Base-by-base conservation (phyloP, 139 green algal species). In the Microglena sp. region DNA sequence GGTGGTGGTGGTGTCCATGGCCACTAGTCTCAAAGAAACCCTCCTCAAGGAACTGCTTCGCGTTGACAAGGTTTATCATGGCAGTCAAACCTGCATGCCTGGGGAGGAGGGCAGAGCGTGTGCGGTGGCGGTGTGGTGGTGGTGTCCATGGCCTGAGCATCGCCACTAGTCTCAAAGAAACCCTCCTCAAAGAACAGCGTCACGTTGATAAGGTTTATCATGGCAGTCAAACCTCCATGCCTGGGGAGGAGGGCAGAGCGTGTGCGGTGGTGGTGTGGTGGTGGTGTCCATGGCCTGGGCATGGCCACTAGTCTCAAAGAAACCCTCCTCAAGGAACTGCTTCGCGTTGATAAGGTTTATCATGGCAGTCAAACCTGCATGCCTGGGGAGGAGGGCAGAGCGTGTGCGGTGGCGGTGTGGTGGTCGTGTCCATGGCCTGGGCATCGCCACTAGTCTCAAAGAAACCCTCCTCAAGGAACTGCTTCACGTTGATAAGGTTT, bases 51-150 rank as follows among this genome's bases (percentile, higher is more conserved):
- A 85, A 77, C 62, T 63, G 21, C 45, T 30, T 28, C 1, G 78
- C 78, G 46, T 85, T 85, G 66, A 60, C 78, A 66, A 85, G 78
- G 62, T 79, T 85, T 54, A 85, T 62, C 58, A 82, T 70, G 11
- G 78, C 71, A 4, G 72, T 79, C 36, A 82, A 36, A 68, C 73
- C 73, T 79, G 64, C n/a, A n/a, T n/a, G n/a, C n/a, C n/a, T n/a
- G n/a, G n/a, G n/a, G n/a, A n/a, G n/a, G n/a, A n/a, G n/a, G n/a
- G n/a, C n/a, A n/a, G n/a, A n/a, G n/a, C n/a, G n/a, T n/a, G n/a
- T n/a, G n/a, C n/a, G n/a, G n/a, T n/a, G n/a, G n/a, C n/a, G n/a
- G n/a, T n/a, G n/a, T n/a, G n/a, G n/a, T n/a, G n/a, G n/a, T n/a
- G n/a, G n/a, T n/a, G n/a, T n/a, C n/a, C n/a, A n/a, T n/a, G n/a